Conservation (phyloP, 352 stramenopile species). For the Phytophthora lateralis region DNA sequence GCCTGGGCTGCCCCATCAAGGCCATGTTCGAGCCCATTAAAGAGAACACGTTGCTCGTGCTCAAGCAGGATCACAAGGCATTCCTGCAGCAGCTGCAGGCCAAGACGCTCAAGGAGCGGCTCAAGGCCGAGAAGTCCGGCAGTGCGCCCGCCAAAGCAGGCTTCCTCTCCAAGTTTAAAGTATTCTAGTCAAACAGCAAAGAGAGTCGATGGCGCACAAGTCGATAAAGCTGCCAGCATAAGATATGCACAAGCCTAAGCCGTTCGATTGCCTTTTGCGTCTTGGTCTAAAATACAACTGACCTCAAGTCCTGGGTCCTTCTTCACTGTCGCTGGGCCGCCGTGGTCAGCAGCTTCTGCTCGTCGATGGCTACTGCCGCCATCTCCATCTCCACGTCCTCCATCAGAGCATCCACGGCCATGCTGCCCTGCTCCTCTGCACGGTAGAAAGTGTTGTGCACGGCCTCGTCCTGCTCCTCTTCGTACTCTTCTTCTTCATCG, state of each 20-base stretch:
- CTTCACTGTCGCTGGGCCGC: slow-evolving; percentile 26
- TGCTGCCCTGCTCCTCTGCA: slow-evolving; percentile 17
- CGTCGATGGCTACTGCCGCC: slow-evolving; percentile 55
- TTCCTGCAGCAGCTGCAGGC: slow-evolving; percentile 72
- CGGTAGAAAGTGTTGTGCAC: slow-evolving; percentile 53
- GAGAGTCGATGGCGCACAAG: slow-evolving; percentile 5
- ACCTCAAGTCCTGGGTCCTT: neutral
- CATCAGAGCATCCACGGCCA: slow-evolving; percentile 51
- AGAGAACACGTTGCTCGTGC: slow-evolving; percentile 84
- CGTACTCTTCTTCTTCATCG: slow-evolving; percentile 39
- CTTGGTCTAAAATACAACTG: slow-evolving; percentile 31
- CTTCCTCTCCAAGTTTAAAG: slow-evolving; percentile 80
- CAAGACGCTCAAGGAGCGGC: slow-evolving; percentile 78
- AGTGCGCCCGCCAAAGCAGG: slow-evolving; percentile 46
- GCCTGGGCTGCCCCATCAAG: slow-evolving; percentile 79
- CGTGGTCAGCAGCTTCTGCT: slow-evolving; percentile 37
- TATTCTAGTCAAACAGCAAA: slow-evolving; percentile 47
- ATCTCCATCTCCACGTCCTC: slow-evolving; percentile 81
- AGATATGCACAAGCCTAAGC: slow-evolving; percentile 24
- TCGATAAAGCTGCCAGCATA: slow-evolving; percentile 8
- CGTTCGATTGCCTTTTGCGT: slow-evolving; percentile 23
- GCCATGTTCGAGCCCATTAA: slow-evolving; percentile 88
- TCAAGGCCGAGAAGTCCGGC: slow-evolving; percentile 65
- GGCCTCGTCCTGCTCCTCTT: slow-evolving; percentile 36
- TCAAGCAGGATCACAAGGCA: slow-evolving; percentile 85